Evolutionary conservation across 306 rosid genomes (phyloP), one percentile per base, ranked within the genome.

Genomic region (Cucurbita pepo): DNA sequence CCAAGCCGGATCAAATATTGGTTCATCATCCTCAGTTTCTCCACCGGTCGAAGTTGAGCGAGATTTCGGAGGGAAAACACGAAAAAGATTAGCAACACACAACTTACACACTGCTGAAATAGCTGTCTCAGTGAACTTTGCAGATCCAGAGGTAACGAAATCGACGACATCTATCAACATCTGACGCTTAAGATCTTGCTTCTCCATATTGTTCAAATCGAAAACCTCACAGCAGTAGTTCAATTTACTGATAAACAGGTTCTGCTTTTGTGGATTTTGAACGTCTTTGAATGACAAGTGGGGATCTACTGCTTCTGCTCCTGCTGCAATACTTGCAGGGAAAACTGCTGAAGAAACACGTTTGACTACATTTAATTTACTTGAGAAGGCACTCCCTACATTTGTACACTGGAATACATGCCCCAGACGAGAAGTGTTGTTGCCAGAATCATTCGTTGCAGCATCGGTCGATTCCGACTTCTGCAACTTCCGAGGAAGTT

Each of bases 1-100:
- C 97, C 97, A 95, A 63, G 95, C 90, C 14, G 99, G 99, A 83
- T 95, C 99, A 80, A 95, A 95, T 86, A 91, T 78, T 21, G 97
- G 99, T 80, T 95, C 99, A 60, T 95, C 99, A 21, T 87, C 96
- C 71, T 89, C 97, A 11, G 90, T 84, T 84, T 91, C 99, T 56
- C 95, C 95, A 50, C 92, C 90, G 4, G 80, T 56, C 50, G 61
- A 66, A 80, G 79, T 89, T 7, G 96, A 81, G 12, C 96, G 92
- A 55, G 81, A 88, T 79, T 89, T 91, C 0, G 99, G 99, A 3
- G 99, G 99, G 83, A 95, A 95, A 45, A 85, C 91, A 83, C 99
- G 83, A 80, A 95, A 95, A 76, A 95, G 81, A 81, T 95, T 95
- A 69, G 80, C 71, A 3, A 96, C 84, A 80, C 92, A 95, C 92